Conservation (phyloP, 352 stramenopile species). For the Thalassiosira livingstoniorum region DNA sequence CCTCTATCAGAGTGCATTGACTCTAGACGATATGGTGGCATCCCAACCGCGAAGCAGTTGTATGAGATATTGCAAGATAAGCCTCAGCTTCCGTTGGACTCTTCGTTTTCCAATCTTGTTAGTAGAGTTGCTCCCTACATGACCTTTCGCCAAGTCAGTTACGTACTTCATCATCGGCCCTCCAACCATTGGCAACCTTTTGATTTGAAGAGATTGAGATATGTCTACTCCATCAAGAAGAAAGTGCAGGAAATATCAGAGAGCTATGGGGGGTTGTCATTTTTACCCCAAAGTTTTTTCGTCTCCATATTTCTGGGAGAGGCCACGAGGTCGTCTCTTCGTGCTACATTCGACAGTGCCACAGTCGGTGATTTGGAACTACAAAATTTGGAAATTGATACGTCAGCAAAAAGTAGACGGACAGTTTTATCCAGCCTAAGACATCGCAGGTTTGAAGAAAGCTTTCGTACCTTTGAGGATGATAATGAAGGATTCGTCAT, state of each 20-base stretch:
- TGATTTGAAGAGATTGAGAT: conserved; percentile 82
- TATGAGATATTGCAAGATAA: conserved; percentile 80
- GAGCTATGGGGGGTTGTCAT: conserved; percentile 84
- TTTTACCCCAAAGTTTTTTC: conserved; percentile 86
- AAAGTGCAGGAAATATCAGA: conserved; percentile 86
- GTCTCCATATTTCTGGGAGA: conserved; percentile 86
- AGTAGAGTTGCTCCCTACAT: conserved; percentile 81
- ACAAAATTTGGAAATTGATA: conserved; percentile 20
- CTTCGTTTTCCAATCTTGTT: conserved; percentile 79
- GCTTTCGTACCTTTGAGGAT: conserved; percentile 30
- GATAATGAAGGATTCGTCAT: conserved; percentile 62
- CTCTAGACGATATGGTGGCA: conserved; percentile 63
- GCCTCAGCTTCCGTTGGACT: conserved; percentile 75
- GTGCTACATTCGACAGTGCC: conserved; percentile 33
- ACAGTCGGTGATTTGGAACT: conserved; percentile 14
- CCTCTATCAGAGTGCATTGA: conserved; percentile 72
- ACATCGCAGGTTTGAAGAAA: conserved; percentile 40
- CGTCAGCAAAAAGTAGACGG: conserved; percentile 35
- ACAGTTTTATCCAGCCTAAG: conserved; percentile 51
- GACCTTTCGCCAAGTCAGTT: conserved; percentile 81
- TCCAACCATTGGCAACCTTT: conserved; percentile 81
- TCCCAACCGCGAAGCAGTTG: conserved; percentile 78
- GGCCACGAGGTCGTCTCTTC: conserved; percentile 77
- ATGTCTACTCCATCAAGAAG: conserved; percentile 86
- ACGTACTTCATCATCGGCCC: conserved; percentile 71